A percentile compares a stretch with the other conserved stretches of the same genome.
phyloP scores from a whole-genome alignment of 1,284 basidiomycete species.

The Tylopilus sp. region DNA sequence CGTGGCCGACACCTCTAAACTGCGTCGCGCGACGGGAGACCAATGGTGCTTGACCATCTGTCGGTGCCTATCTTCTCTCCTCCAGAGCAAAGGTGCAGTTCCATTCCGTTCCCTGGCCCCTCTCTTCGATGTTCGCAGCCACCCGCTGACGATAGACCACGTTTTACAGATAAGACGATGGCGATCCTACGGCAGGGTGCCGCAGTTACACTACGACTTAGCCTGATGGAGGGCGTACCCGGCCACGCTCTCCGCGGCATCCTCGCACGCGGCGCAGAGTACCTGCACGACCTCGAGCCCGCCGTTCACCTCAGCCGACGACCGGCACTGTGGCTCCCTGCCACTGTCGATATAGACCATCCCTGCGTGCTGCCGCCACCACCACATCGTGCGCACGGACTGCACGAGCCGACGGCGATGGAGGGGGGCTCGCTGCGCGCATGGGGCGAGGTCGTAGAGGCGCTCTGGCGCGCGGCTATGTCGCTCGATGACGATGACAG shows the following conservation, averaged over 20 bases:
- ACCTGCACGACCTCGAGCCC: constrained; percentile 39
- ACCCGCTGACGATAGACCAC: neutral
- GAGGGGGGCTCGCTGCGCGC: constrained; percentile 21
- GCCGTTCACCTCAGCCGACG: constrained; percentile 8
- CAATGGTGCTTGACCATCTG: constrained; percentile 54
- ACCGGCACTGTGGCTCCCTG: too few relatives aligned
- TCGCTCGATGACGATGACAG: constrained; percentile 17
- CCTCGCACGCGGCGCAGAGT: constrained; percentile 34
- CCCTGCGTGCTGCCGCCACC: constrained; percentile 12
- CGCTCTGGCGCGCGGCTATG: constrained; percentile 39
- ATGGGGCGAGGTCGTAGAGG: constrained; percentile 56
- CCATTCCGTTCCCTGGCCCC: neutral
- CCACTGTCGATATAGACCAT: neutral
- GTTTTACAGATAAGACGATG: constrained; percentile 17
- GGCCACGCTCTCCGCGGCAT: constrained; percentile 20
- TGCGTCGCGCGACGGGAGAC: constrained; percentile 47
- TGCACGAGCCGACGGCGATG: constrained; percentile 35
- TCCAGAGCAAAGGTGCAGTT: constrained; percentile 31
- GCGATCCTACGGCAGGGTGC: constrained; percentile 21
- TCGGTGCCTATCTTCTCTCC: constrained; percentile 46
- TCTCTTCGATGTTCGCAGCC: neutral
- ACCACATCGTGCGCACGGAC: constrained; percentile 39
- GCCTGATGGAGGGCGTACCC: constrained; percentile 11
- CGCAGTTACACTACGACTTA: constrained; percentile 19
- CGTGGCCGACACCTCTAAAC: constrained; percentile 32